Evolutionary conservation across 2,329 filamentous ascomycete genomes (phyloP).

Genomic region (Bertia moriformis): DNA sequence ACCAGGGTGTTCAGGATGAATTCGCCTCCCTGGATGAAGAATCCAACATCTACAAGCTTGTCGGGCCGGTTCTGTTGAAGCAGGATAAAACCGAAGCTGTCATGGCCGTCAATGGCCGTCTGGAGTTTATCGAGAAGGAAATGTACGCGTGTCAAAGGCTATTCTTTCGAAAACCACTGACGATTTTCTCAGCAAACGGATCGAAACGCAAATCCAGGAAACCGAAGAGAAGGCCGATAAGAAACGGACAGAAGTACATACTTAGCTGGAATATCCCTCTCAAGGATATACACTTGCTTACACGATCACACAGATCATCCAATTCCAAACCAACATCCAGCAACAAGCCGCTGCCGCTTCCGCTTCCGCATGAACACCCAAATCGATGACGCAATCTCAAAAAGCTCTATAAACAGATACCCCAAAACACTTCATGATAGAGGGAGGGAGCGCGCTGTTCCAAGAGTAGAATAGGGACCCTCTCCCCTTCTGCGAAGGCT

Average conservation of each 20-base stretch:
- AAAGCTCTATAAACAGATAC: too few relatives aligned
- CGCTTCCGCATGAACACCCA: too few relatives aligned
- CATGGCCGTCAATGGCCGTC: constrained; percentile 1
- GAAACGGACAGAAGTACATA: neutral
- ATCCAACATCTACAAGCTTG: constrained; percentile 1
- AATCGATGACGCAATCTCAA: too few relatives aligned
- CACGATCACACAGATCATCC: neutral
- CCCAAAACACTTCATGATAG: too few relatives aligned
- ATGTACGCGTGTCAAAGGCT: neutral
- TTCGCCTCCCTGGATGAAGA: neutral
- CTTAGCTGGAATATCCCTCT: neutral
- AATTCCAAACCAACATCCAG: constrained; percentile 1
- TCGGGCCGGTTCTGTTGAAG: constrained; percentile 1
- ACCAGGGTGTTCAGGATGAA: neutral
- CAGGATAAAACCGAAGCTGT: neutral
- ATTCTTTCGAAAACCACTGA: neutral
- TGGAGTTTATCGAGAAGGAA: constrained; percentile 1
- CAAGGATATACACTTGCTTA: neutral
- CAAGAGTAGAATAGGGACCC: too few relatives aligned
- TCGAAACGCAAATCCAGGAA: neutral
- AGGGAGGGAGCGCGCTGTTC: too few relatives aligned
- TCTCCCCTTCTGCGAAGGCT: too few relatives aligned
- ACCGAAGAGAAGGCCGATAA: neutral
- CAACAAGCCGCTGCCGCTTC: constrained; percentile 1
- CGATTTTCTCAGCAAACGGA: neutral